These are phyloP conservation scores for Rhodamnia argentea DNA, from an alignment of 345 rosid genomes.

Conservation along the genomic window DNA sequence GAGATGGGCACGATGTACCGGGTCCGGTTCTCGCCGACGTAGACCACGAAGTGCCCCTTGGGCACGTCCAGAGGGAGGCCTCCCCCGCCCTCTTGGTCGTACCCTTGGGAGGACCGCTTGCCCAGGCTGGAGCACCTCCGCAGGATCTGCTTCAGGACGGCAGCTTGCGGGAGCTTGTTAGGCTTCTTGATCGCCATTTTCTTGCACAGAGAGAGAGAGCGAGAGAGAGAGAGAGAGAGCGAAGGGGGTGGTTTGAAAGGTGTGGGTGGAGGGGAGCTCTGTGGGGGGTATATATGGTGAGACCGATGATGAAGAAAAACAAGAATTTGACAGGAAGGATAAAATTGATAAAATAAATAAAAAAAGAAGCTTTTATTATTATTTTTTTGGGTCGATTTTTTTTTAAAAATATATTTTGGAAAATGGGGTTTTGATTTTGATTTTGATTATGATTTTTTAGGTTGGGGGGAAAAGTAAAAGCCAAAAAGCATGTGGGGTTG, in stretches of 20 bases:
- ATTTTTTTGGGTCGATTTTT: not conserved
- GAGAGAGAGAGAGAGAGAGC: not conserved
- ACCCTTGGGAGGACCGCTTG: slow-evolving; percentile 7
- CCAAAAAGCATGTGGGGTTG: not conserved
- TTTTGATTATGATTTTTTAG: not conserved
- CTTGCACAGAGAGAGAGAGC: not conserved
- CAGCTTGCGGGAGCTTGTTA: slow-evolving; percentile 23
- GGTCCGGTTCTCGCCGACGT: slow-evolving; percentile 35
- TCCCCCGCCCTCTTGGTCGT: not conserved
- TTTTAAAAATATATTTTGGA: too few species aligned
- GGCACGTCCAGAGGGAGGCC: slow-evolving; percentile 32
- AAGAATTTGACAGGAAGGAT: not conserved
- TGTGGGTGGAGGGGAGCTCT: not conserved
- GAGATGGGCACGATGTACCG: slow-evolving; percentile 35
- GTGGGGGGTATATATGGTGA: slow-evolving; percentile 6
- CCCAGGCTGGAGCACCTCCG: slow-evolving; percentile 40
- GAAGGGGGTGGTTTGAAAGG: not conserved
- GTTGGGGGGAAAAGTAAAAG: not conserved
- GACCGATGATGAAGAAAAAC: not conserved
- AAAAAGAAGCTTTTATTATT: accelerated
- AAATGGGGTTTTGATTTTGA: not conserved
- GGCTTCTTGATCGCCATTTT: slow-evolving; percentile 17
- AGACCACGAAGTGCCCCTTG: slow-evolving; percentile 38
- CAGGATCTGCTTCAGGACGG: slow-evolving; percentile 31
- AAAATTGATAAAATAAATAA: too few species aligned